Evolutionary conservation across 2,329 filamentous ascomycete genomes (phyloP), one percentile per base, ranked within the genome.

Genomic region (Ophiostoma montium): DNA sequence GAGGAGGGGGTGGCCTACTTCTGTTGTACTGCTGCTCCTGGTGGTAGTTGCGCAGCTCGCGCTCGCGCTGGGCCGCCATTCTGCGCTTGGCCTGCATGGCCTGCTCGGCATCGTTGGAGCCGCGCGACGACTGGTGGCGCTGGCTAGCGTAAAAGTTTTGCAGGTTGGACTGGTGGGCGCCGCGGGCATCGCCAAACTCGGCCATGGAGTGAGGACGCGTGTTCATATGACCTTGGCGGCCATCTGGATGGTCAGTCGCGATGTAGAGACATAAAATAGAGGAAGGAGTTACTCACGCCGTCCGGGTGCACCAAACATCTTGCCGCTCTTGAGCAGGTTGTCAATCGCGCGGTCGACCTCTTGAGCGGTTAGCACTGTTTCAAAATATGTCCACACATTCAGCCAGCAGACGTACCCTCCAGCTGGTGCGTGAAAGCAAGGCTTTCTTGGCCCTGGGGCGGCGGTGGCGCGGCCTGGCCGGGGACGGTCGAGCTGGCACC

Each of bases 21-120:
- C 90, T 83, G 76, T 96, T 94, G 72, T 94, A 96, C 80, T 98
- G 92, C 79, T 98, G 92, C 79, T 98, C 92, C 72, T 95, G 94
- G 72, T 98, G 92, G 72, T 96, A 95, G 71, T 96, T 98, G 70
- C 92, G 87, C 68, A 98, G 82, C 74, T 98, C 92, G 70, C 90
- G 86, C 76, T 98, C 92, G 70, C 92, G 86, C 72, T 96, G 92
- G 67, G 92, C 92, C 63, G 92, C 92, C 86, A 96, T 94, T 75
- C 90, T 85, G 73, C 92, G 87, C 78, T 96, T 96, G 62, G 88
- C 89, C 80, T 96, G 92, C 76, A 95, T 86, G 80, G 95, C 87
- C 72, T 95, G 89, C 72, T 96, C 92, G 67, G 88, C 86, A 72
- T 96, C 92, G 74, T 76, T 82, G 62, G 78, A 78, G 76, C 89